A percentile compares a stretch with the other conserved stretches of the same genome.
phyloP scores from a whole-genome alignment of 2,329 filamentous ascomycete genomes.

The Didymellaceae sp. region DNA sequence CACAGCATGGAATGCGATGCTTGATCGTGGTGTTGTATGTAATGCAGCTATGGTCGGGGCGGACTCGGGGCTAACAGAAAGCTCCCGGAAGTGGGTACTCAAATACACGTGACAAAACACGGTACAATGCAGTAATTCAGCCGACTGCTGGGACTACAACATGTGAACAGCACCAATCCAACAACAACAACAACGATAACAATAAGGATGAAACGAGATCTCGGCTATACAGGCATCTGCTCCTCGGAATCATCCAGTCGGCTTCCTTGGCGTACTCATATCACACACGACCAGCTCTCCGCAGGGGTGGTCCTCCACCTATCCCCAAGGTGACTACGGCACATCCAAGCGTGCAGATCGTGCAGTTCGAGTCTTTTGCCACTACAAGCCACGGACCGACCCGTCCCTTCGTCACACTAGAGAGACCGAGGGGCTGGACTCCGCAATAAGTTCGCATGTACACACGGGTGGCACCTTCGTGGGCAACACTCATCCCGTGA shows the following conservation, averaged over 20 bases:
- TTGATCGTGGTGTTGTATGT: neutral
- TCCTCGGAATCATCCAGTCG: no score
- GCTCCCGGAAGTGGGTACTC: conserved; percentile 3
- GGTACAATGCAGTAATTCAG: neutral
- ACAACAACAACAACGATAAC: no score
- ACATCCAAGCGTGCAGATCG: conserved; percentile 10
- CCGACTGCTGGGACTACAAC: no score
- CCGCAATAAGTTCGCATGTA: conserved; percentile 4
- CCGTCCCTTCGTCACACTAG: conserved; percentile 7
- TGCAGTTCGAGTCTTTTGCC: neutral
- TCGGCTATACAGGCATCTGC: no score
- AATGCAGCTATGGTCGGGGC: neutral
- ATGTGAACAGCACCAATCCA: no score
- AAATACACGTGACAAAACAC: no score
- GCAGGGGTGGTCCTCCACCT: no score
- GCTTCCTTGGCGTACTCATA: no score
- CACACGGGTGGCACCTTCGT: neutral
- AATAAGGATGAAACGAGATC: no score
- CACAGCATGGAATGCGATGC: conserved; percentile 6
- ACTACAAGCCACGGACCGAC: conserved; percentile 13
- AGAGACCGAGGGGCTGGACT: conserved; percentile 1
- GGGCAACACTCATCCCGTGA: no score
- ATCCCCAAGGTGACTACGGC: neutral
- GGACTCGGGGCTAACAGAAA: conserved; percentile 1
- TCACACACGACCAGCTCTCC: no score